Evolutionary conservation across 2,329 filamentous ascomycete species (phyloP).

Genomic region (Aspergillus calidoustus): DNA sequence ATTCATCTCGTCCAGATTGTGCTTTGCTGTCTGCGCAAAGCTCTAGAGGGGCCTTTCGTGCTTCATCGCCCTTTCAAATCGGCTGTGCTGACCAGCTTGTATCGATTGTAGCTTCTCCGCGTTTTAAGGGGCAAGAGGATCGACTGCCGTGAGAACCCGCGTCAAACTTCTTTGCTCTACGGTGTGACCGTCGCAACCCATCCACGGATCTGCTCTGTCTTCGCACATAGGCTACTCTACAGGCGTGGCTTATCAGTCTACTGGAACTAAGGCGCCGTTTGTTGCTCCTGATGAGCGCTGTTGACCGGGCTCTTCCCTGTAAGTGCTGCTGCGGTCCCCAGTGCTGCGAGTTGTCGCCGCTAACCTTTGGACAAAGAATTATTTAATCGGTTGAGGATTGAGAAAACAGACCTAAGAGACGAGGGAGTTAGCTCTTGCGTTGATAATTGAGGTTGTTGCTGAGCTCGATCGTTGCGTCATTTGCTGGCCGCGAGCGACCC

Average conservation of each 20-base stretch:
- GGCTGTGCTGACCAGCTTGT: neutral
- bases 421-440: conserved; percentile 4
- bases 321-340: neutral
- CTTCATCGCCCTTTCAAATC: neutral
- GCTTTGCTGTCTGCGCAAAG: neutral
- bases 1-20: neutral
- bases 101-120: conserved; percentile 17
- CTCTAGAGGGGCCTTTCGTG: neutral
- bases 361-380: conserved; percentile 9
- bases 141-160: conserved; percentile 13
- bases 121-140: conserved; percentile 14
- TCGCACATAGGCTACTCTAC: neutral
- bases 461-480: conserved; percentile 29
- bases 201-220: neutral
- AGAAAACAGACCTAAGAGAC: neutral
- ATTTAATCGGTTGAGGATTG: conserved; percentile 4
- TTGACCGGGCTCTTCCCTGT: conserved; percentile 7
- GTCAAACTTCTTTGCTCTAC: conserved; percentile 11
- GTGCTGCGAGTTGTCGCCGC: neutral
- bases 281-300: conserved; percentile 1
- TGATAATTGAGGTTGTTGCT: conserved; percentile 19
- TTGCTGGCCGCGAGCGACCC: conserved; percentile 24
- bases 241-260: neutral
- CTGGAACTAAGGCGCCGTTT: neutral
- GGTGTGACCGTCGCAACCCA: conserved; percentile 3